Base-by-base conservation (phyloP, 768 basidiomycete genomes). In the Suillus subalutaceus region DNA sequence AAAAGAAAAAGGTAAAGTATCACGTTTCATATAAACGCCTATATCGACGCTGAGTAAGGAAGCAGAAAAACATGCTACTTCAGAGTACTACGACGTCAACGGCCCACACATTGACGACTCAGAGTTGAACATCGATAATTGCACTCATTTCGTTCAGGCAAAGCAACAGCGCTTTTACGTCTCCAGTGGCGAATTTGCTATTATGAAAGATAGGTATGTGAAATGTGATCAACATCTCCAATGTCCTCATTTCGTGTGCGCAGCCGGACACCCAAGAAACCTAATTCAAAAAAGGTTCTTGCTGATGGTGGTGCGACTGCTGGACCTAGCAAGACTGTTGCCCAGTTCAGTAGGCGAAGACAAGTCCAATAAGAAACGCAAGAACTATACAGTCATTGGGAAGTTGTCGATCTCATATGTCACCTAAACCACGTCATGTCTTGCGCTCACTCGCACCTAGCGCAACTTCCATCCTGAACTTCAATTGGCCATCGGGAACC, bases 31-130 rank as follows among this genome's bases (percentile, higher is more conserved):
- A 50, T 46, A 50, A 26, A 15, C 23, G 3, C 12, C 48, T n/a
- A n/a, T n/a, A n/a, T n/a, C n/a, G n/a, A n/a, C n/a, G n/a, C 30
- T 53, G 16, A 53, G 16, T 74, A 10, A 75, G 46, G 40, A 68
- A 83, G 80, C 69, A 83, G 80, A 80, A 83, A 75, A 89, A 88
- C 85, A 82, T 65, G 75, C 77, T 1, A 81, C 82, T 0, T 79
- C 87, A 26, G 93, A 92, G 73, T 93, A 95, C 72, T 99, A 99
- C 82, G 97, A 99, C 79, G 82, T 90, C 23, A 80, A 84, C 0
- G 97, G 99, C 79, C 92, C 94, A 0, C 99, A 99, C 80, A 97
- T 99, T 73, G 97, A 99, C 82, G 97, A 99, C 79, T 94, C 94
- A 1, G 97, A 99, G 74, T 82, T 97, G 64, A 90, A 88, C 32